Evolutionary conservation across 2,329 filamentous ascomycete genomes (phyloP).

Genomic region (Boeremia exigua): DNA sequence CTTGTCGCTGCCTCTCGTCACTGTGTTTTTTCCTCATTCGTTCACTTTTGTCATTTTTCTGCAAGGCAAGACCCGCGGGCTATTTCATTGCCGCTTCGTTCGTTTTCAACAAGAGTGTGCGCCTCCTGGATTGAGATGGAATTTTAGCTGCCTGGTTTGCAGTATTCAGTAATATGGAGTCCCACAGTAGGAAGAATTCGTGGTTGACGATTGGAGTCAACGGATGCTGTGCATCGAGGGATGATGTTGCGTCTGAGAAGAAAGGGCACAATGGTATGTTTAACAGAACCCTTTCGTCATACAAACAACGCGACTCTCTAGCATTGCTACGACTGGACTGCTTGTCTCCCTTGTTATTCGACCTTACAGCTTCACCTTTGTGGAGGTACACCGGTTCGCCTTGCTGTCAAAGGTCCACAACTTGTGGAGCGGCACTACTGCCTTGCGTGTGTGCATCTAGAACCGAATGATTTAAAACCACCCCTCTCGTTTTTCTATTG

Average conservation of each 20-base stretch:
- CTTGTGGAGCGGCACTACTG: constrained; percentile 3
- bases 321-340: not conserved
- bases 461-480: not conserved
- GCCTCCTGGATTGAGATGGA: constrained; percentile 22
- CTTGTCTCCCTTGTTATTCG: not conserved
- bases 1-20: constrained; percentile 4
- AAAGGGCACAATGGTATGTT: constrained; percentile 39
- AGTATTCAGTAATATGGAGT: constrained; percentile 28
- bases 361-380: constrained; percentile 9
- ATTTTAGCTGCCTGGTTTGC: constrained; percentile 38
- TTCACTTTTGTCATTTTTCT: constrained; percentile 17
- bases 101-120: constrained; percentile 8
- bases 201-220: constrained; percentile 47
- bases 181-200: constrained; percentile 27
- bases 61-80: not conserved
- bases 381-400: constrained; percentile 16
- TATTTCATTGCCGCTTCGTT: constrained; percentile 6
- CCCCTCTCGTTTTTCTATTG: not conserved
- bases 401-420: constrained; percentile 19
- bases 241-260: constrained; percentile 35
- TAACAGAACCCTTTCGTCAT: constrained; percentile 8
- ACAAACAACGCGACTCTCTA: constrained; percentile 9
- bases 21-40: constrained; percentile 14
- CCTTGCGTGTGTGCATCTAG: constrained; percentile 10
- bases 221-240: constrained; percentile 46